Evolutionary conservation across 164 flowering plant species (phyloP).

Genomic region (Vitis amurensis): DNA sequence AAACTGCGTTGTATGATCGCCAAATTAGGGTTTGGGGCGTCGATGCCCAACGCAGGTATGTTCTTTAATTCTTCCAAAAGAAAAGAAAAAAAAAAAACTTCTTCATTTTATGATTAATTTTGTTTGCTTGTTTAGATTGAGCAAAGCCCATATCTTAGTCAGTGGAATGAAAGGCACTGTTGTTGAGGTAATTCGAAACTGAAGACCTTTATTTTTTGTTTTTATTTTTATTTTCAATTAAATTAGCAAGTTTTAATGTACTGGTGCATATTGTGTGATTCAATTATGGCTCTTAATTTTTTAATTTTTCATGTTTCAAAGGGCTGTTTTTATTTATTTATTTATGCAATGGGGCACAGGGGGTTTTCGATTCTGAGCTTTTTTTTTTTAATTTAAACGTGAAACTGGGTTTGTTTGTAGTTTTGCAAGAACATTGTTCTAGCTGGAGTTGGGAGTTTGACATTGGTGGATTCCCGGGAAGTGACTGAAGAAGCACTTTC

Average conservation of each 20-base stretch:
- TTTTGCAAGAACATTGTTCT: conserved; percentile 96
- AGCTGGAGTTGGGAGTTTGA: conserved; percentile 95
- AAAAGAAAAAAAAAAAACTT: not conserved
- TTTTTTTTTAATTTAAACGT: not conserved
- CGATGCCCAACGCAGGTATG: conserved; percentile 92
- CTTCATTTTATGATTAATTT: not conserved
- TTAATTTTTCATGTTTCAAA: not conserved
- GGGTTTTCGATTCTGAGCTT: not conserved
- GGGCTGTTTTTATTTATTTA: not conserved
- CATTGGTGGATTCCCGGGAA: conserved; percentile 71
- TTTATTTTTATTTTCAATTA: not conserved
- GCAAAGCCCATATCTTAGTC: conserved; percentile 83
- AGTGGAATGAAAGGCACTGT: conserved; percentile 81
- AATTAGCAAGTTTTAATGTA: not conserved
- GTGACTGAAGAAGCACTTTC: conserved; percentile 64
- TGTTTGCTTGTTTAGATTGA: conserved; percentile 48
- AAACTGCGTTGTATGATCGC: conserved; percentile 93
- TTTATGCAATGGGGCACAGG: too few species aligned
- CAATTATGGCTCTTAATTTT: too few species aligned
- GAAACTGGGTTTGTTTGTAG: conserved; percentile 31
- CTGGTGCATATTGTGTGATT: not conserved
- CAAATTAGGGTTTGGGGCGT: conserved; percentile 99
- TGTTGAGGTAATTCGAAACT: conserved; percentile 60
- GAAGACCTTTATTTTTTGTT: not conserved
- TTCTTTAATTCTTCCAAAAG: not conserved